Conservation (phyloP, 2,329 filamentous ascomycete genomes). For the Chrysoporthe austroafricana region DNA sequence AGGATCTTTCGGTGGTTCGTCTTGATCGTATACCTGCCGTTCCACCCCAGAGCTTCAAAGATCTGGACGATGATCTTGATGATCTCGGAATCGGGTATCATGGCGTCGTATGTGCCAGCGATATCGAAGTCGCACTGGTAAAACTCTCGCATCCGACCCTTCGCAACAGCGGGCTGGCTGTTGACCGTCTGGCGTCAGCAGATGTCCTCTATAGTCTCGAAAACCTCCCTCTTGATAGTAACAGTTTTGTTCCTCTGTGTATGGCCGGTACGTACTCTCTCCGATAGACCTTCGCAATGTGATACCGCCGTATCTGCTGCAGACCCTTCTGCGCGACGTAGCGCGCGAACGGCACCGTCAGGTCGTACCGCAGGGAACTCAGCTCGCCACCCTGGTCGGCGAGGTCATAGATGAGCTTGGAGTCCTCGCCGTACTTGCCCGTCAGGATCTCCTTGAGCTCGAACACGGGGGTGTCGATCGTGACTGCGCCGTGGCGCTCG, state of each 20-base stretch:
- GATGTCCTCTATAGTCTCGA: slow-evolving; percentile 67
- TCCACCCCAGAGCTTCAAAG: slow-evolving; percentile 75
- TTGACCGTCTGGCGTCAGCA: slow-evolving; percentile 1
- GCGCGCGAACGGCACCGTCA: slow-evolving; percentile 88
- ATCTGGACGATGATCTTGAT: slow-evolving; percentile 83
- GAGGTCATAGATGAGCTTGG: slow-evolving; percentile 88
- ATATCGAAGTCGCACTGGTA: slow-evolving; percentile 98
- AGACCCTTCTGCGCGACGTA: slow-evolving; percentile 88
- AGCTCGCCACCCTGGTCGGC: slow-evolving; percentile 86
- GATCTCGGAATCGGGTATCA: slow-evolving; percentile 92
- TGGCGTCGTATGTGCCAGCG: slow-evolving; percentile 82
- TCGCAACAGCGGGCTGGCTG: slow-evolving; percentile 72
- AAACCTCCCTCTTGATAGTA: slow-evolving; percentile 34
- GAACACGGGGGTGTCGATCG: slow-evolving; percentile 82
- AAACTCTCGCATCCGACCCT: slow-evolving; percentile 93
- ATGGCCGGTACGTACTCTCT: slow-evolving; percentile 58
- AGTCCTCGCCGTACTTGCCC: slow-evolving; percentile 91
- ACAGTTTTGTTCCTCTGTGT: slow-evolving; percentile 51
- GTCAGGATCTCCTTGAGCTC: slow-evolving; percentile 85
- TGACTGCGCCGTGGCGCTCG: slow-evolving; percentile 79
- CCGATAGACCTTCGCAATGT: slow-evolving; percentile 86
- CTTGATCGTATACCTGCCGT: slow-evolving; percentile 75
- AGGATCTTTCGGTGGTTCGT: slow-evolving; percentile 94
- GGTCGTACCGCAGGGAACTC: slow-evolving; percentile 81
- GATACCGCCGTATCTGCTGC: slow-evolving; percentile 88